Base-by-base conservation (phyloP, 495 filamentous ascomycete genomes). In the Talaromyces liani region DNA sequence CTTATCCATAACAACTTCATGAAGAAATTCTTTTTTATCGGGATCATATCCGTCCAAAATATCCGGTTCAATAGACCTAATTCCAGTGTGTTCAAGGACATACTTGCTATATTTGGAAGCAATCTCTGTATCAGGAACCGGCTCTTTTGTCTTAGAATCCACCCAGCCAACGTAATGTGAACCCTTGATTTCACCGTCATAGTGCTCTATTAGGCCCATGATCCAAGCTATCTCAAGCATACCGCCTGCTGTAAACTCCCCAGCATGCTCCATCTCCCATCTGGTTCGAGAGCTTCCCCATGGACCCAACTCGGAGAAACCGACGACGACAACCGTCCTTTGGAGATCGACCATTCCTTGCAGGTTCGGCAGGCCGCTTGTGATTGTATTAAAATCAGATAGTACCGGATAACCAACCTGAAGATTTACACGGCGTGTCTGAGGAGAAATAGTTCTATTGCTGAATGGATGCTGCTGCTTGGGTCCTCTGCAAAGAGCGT, bases 401-500 rank as follows among this genome's bases (percentile, higher is more conserved):
- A 67, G 24, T 10, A 18, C 12, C n/a, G 66, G 66, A 47, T 60
- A 67, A 24, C 47, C 60, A 8, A 62, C 12, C 16, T 33, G 7
- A 27, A 65, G 29, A 41, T 62, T 31, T 27, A 39, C 58, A 7
- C 27, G 61, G 10, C 24, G 24, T 27, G 96, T 88, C 65, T 88
- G 41, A 1, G 12, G 41, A 45, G 41, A 18, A 6, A 45, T 36
- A 12, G 33, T 36, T 36, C 33, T 36, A 5, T 45, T 45, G 41
- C 41, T 45, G 41, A 4, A 45, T 3, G 41, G 18, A 36, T 36
- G 10, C 33, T 36, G 33, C 33, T 10, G 10, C 8, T 36, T 36
- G 2, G 8, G 33, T 12, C 33, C 33, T 36, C 33, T 36, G 33
- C 33, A 36, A 36, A 36, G 33, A 36, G 33, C 33, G 2, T 36